Evolutionary conservation across 805 yeast species (phyloP).

Genomic region (Pichia cabralensis): DNA sequence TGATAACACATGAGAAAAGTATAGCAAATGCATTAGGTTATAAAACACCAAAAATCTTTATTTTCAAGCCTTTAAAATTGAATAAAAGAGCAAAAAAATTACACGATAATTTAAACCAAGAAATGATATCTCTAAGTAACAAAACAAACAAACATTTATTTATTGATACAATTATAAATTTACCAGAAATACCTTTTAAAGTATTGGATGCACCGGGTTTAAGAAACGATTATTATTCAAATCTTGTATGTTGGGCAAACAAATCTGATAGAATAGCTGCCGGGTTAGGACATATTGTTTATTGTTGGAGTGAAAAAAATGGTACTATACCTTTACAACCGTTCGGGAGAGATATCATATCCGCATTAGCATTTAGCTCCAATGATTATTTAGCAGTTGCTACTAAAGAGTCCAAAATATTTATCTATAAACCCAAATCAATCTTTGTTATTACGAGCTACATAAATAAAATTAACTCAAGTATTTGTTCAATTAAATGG

Average conservation of each 20-base stretch:
- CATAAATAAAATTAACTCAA: constrained; percentile 25
- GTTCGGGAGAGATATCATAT: constrained; percentile 33
- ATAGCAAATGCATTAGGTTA: constrained; percentile 46
- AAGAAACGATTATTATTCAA: constrained; percentile 69
- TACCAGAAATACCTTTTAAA: constrained; percentile 34
- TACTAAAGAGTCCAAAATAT: constrained; percentile 44
- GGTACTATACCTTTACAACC: constrained; percentile 38
- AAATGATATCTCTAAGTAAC: too few species aligned
- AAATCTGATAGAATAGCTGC: constrained; percentile 45
- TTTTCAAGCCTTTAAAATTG: constrained; percentile 19
- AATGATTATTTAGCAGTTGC: constrained; percentile 44
- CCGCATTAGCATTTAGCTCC: constrained; percentile 48
- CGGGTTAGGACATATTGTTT: constrained; percentile 51
- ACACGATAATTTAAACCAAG: too few species aligned
- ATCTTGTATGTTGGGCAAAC: constrained; percentile 64
- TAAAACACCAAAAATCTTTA: constrained; percentile 33
- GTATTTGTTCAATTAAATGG: constrained; percentile 57
- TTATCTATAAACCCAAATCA: constrained; percentile 25
- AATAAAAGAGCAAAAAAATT: too few species aligned
- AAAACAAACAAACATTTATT: too few species aligned
- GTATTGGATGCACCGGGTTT: constrained; percentile 62
- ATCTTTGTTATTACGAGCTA: constrained; percentile 12
- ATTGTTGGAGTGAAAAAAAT: constrained; percentile 48
- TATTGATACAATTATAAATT: constrained; percentile 13
- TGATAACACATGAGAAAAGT: constrained; percentile 23